Evolutionary conservation across 495 filamentous ascomycete species (phyloP).

Genomic region (Neurospora sp.): DNA sequence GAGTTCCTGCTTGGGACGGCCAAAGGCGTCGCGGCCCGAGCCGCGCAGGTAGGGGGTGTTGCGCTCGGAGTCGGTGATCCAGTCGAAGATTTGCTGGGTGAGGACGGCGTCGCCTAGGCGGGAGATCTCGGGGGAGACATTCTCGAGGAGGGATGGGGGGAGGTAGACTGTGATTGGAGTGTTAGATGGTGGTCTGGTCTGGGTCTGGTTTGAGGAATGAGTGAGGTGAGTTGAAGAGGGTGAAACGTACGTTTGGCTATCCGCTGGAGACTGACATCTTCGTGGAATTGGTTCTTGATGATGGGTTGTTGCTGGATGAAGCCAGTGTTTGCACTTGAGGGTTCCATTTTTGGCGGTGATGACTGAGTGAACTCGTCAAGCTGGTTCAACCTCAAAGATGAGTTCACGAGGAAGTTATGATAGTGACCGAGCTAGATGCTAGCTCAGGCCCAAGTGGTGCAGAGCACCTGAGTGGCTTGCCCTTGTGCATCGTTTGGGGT

Average conservation of each 20-base stretch:
- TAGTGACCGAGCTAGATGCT: neutral
- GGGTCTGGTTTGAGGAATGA: neutral
- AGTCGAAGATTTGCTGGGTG: conserved; percentile 33
- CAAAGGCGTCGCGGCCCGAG: conserved; percentile 39
- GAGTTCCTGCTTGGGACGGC: conserved; percentile 35
- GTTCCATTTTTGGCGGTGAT: conserved; percentile 18
- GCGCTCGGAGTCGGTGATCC: conserved; percentile 47
- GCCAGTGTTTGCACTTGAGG: conserved; percentile 36
- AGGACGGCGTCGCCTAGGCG: conserved; percentile 38
- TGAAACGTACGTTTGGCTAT: conserved; percentile 27
- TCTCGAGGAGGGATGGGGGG: conserved; percentile 23
- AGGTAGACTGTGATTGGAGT: conserved; percentile 31
- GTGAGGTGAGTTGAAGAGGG: neutral
- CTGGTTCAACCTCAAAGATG: neutral
- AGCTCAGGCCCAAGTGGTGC: neutral
- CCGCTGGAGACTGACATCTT: conserved; percentile 35
- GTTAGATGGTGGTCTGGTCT: neutral
- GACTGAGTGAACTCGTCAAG: neutral
- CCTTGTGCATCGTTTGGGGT: neutral
- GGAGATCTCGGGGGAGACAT: conserved; percentile 28
- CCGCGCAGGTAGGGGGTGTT: conserved; percentile 45
- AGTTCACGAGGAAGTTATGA: neutral
- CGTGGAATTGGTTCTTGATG: conserved; percentile 37
- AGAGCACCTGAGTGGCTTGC: neutral
- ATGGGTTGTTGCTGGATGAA: conserved; percentile 39